Conservation (phyloP, 345 rosid genomes). For the Eutrema heterophyllum region DNA sequence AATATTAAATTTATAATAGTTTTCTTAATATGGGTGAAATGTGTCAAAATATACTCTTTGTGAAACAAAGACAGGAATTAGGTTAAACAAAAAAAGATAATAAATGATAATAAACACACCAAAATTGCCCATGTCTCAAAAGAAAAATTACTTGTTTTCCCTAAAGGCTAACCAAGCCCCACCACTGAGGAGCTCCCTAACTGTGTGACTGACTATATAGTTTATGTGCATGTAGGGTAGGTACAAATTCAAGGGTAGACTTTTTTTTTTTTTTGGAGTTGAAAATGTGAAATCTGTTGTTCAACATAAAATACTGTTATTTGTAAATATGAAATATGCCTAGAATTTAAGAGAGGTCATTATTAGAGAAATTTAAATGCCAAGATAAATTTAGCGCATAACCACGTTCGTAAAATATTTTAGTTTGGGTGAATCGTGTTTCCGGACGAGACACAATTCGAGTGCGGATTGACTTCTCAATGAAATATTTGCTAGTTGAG, state of each 20-base stretch:
- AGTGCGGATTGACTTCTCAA: neutral
- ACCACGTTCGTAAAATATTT: neutral
- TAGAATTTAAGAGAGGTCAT: neutral
- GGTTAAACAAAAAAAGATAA: neutral
- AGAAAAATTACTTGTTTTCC: neutral
- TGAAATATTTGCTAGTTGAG: neutral
- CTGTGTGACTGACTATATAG: constrained; percentile 9
- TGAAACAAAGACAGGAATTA: too few species aligned
- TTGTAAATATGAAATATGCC: neutral
- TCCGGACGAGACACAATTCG: neutral
- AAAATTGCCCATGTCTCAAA: neutral
- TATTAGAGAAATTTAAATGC: neutral
- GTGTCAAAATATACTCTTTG: too few species aligned
- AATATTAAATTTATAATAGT: too few species aligned
- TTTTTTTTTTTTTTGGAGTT: neutral
- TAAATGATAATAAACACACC: neutral
- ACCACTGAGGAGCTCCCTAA: constrained; percentile 27
- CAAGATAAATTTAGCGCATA: neutral
- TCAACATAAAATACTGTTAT: neutral
- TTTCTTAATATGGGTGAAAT: too few species aligned
- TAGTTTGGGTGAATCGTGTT: neutral
- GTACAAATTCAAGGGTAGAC: neutral
- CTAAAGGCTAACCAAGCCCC: constrained; percentile 14
- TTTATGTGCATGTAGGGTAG: neutral
- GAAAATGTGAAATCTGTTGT: neutral